phyloP scores from a whole-genome alignment of 176 grass and related monocot genomes.

The Oryza nivara region DNA sequence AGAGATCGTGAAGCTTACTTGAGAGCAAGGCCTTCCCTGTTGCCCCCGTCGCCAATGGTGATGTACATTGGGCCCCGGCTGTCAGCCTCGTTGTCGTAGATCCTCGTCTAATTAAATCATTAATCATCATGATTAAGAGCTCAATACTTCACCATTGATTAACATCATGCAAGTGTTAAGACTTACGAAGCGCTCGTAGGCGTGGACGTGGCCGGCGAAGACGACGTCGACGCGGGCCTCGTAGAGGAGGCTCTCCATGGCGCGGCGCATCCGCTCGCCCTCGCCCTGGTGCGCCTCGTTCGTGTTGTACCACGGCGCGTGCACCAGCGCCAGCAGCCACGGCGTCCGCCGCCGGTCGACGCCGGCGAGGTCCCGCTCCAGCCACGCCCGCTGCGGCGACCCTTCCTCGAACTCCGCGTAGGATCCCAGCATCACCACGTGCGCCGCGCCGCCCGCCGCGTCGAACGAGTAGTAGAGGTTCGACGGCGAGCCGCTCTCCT shows the following conservation, averaged over 20 bases:
- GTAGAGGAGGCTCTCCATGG: constrained; percentile 53
- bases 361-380: constrained; percentile 46
- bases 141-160: too few relatives aligned
- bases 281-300: constrained; percentile 69
- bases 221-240: constrained; percentile 56
- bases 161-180: background rate
- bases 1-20: constrained; percentile 35
- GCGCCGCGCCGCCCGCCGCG: constrained; percentile 49
- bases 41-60: constrained; percentile 77
- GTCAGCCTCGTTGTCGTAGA: constrained; percentile 49
- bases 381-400: constrained; percentile 56
- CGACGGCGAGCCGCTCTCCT: constrained; percentile 1
- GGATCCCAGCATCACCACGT: constrained; percentile 78
- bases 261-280: constrained; percentile 62
- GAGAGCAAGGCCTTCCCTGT: constrained; percentile 60
- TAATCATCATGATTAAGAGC: too few relatives aligned
- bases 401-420: constrained; percentile 50
- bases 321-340: constrained; percentile 68
- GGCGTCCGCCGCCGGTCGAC: constrained; percentile 28
- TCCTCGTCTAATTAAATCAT: constrained; percentile 41
- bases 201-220: constrained; percentile 86
- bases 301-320: constrained; percentile 85
- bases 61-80: constrained; percentile 62
- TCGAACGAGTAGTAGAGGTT: constrained; percentile 90
- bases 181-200: constrained; percentile 70